phyloP scores from a whole-genome alignment of 176 grass and related monocot species.

The Raddia distichophylla region DNA sequence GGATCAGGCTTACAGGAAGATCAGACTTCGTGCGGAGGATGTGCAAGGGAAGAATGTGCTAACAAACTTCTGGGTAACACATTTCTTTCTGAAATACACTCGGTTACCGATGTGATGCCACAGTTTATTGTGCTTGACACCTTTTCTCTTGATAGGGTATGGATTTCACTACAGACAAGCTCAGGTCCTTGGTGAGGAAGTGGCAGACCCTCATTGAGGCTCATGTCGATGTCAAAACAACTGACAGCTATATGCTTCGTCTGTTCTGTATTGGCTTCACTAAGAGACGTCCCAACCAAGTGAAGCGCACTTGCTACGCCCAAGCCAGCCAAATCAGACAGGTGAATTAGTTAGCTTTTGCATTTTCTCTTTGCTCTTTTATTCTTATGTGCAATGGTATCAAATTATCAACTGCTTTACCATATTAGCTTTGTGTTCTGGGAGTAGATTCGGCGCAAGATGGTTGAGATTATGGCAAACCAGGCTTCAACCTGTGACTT shows the following conservation, averaged over 20 bases:
- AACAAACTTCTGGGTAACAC: constrained; percentile 87
- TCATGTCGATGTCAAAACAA: constrained; percentile 92
- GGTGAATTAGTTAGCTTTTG: constrained; percentile 31
- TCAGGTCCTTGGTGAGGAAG: constrained; percentile 76
- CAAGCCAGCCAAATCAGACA: constrained; percentile 90
- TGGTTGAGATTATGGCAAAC: constrained; percentile 94
- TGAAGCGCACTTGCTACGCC: constrained; percentile 93
- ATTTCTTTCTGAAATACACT: not conserved
- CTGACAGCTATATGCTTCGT: constrained; percentile 77
- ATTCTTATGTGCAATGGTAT: not conserved
- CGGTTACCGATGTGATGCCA: not conserved
- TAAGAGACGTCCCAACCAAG: constrained; percentile 79
- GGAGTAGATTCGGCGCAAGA: constrained; percentile 81
- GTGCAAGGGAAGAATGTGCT: constrained; percentile 81
- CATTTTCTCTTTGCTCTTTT: not conserved
- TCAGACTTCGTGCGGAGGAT: constrained; percentile 80
- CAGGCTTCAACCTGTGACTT: constrained; percentile 81
- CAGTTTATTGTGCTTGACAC: not conserved
- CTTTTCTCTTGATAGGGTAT: constrained; percentile 57
- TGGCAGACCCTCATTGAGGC: constrained; percentile 95
- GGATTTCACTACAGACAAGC: constrained; percentile 81
- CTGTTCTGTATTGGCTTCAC: constrained; percentile 95
- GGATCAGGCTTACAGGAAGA: constrained; percentile 90
- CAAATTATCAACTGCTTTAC: not conserved
- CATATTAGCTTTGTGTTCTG: not conserved